Evolutionary conservation across 1,139 yeast genomes (phyloP).

Genomic region (Meyerozyma smithsonii): DNA sequence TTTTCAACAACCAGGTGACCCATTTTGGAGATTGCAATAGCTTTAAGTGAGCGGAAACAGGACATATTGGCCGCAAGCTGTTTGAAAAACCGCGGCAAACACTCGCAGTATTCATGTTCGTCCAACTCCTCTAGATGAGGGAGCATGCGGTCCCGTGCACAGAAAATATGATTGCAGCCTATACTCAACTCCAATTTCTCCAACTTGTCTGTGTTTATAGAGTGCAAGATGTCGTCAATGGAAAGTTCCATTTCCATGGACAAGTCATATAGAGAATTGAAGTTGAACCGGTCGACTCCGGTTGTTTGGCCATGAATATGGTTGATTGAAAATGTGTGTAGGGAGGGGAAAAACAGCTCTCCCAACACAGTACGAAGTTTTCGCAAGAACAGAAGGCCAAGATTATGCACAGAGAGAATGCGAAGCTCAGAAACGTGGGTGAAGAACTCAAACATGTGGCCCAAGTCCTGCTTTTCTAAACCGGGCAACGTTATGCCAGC

Average conservation of each 20-base stretch:
- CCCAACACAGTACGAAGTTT: slow-evolving; percentile 2
- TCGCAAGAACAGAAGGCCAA: slow-evolving; percentile 7
- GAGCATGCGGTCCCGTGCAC: slow-evolving; percentile 1
- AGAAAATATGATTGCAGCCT: slow-evolving; percentile 10
- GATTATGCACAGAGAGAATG: slow-evolving; percentile 9
- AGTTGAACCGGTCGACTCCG: slow-evolving; percentile 1
- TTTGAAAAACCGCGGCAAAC: slow-evolving; percentile 8
- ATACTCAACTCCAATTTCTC: slow-evolving; percentile 6
- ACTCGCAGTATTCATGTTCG: slow-evolving; percentile 7
- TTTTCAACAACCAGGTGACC: slow-evolving; percentile 9
- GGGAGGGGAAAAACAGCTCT: slow-evolving; percentile 4
- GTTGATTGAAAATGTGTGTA: slow-evolving; percentile 7
- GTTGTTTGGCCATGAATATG: slow-evolving; percentile 11
- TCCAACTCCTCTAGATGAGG: neutral
- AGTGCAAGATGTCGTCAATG: slow-evolving; percentile 3
- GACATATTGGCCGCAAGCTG: slow-evolving; percentile 3
- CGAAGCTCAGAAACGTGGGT: slow-evolving; percentile 1
- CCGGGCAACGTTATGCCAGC: neutral
- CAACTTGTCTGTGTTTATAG: slow-evolving; percentile 5
- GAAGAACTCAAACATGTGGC: neutral
- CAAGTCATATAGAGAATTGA: slow-evolving; percentile 7
- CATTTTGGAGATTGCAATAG: slow-evolving; percentile 6
- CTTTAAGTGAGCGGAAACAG: neutral
- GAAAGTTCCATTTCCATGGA: slow-evolving; percentile 8
- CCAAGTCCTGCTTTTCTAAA: neutral